A percentile compares a stretch with the other conserved stretches of the same genome.
These are phyloP conservation scores for Mallotus repandus DNA, from an alignment of 441 rosid species.

Conservation along the genomic window DNA sequence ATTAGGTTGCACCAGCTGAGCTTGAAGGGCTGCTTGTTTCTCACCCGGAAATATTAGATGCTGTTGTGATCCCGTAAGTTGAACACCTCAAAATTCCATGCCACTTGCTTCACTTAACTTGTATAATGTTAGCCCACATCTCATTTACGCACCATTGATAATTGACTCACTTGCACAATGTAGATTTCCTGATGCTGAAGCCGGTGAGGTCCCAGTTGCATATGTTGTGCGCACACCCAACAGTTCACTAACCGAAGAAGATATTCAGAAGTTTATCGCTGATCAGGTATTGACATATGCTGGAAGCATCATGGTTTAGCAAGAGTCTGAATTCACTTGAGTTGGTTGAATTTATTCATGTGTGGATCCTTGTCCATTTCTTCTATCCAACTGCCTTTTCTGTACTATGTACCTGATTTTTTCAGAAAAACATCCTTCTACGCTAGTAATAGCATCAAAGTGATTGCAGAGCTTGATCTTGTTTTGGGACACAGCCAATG, in stretches of 20 bases:
- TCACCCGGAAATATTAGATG: conserved; percentile 75
- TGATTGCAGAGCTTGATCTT: too few species aligned
- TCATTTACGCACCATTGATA: conserved; percentile 7
- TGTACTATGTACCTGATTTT: not conserved
- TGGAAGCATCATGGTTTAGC: not conserved
- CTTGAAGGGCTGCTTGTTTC: conserved; percentile 94
- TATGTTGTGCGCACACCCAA: conserved; percentile 71
- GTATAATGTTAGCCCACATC: not conserved
- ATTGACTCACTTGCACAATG: conserved; percentile 18
- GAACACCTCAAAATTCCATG: not conserved
- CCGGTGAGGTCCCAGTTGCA: conserved; percentile 88
- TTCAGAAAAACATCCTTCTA: not conserved
- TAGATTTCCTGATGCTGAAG: conserved; percentile 88
- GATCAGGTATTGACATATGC: conserved; percentile 47
- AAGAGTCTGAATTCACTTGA: not conserved
- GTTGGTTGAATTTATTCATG: not conserved
- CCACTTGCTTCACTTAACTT: not conserved
- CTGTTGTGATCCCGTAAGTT: conserved; percentile 88
- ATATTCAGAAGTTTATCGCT: conserved; percentile 59
- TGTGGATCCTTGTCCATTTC: not conserved
- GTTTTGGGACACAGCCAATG: too few species aligned
- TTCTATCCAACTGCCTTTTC: not conserved
- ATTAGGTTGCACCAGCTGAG: conserved; percentile 95
- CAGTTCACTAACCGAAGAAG: conserved; percentile 71
- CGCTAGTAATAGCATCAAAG: too few species aligned